Conservation (phyloP, 768 basidiomycete genomes). For the Russula vinacea region DNA sequence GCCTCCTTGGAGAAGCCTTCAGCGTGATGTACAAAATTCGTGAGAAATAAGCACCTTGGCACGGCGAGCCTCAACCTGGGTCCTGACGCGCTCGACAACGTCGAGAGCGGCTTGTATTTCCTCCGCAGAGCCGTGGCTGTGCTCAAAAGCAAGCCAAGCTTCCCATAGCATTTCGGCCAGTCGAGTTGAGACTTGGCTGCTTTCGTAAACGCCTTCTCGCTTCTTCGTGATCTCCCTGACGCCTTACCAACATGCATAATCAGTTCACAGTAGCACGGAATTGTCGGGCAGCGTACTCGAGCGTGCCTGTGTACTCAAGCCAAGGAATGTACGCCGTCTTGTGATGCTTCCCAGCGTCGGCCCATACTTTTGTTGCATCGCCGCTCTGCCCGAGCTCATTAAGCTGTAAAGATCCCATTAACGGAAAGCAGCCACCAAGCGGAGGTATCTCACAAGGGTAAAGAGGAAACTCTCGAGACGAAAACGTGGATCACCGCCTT, state of each 20-base stretch:
- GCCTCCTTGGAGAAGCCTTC: slow-evolving; percentile 48
- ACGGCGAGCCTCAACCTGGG: slow-evolving; percentile 58
- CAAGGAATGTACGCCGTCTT: slow-evolving; percentile 73
- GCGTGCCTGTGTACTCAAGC: slow-evolving; percentile 67
- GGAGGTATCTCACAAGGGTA: slow-evolving; percentile 62
- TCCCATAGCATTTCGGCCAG: slow-evolving; percentile 97
- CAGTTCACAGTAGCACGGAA: slow-evolving; percentile 8
- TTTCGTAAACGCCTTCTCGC: slow-evolving; percentile 68
- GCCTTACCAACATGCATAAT: slow-evolving; percentile 35
- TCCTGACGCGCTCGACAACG: slow-evolving; percentile 62
- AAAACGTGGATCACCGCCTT: slow-evolving; percentile 68
- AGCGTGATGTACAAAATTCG: neutral
- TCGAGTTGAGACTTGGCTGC: slow-evolving; percentile 73
- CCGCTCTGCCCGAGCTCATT: slow-evolving; percentile 43
- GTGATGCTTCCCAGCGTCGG: slow-evolving; percentile 60
- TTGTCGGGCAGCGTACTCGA: slow-evolving; percentile 51
- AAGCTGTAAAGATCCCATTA: slow-evolving; percentile 30
- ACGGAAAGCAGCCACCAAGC: slow-evolving; percentile 13
- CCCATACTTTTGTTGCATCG: slow-evolving; percentile 54
- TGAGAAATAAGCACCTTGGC: slow-evolving; percentile 50
- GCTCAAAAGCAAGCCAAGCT: slow-evolving; percentile 85
- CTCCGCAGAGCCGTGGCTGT: slow-evolving; percentile 69
- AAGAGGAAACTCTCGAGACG: slow-evolving; percentile 82
- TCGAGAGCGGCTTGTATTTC: slow-evolving; percentile 61
- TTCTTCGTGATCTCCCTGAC: slow-evolving; percentile 52